Conservation (phyloP, 1,284 basidiomycete genomes). For the Cryptococcus sp. region DNA sequence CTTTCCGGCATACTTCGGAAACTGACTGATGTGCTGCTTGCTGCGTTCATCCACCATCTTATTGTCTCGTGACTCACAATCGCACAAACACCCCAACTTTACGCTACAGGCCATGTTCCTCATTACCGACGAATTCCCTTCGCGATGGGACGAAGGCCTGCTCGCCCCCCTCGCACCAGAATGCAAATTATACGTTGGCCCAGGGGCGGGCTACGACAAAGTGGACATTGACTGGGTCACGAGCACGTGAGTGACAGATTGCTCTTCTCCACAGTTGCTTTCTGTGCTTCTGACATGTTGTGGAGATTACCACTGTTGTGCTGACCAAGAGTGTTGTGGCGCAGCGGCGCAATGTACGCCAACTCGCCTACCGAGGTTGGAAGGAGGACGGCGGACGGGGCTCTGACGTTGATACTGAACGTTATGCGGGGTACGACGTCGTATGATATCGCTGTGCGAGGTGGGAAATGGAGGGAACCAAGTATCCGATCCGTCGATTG, state of each 20-base stretch:
- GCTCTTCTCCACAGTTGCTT: not conserved
- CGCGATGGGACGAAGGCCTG: slow-evolving; percentile 24
- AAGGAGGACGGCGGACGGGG: slow-evolving; percentile 38
- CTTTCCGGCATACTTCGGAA: not conserved
- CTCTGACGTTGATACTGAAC: slow-evolving; percentile 31
- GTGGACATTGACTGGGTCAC: slow-evolving; percentile 32
- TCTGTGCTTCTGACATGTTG: not conserved
- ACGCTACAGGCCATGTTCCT: slow-evolving; percentile 21
- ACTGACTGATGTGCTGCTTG: not conserved
- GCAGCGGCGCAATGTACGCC: slow-evolving; percentile 36
- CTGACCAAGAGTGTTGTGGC: too few relatives aligned
- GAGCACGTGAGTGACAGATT: slow-evolving; percentile 17
- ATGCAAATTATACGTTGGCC: slow-evolving; percentile 27
- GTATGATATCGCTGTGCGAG: slow-evolving; percentile 23
- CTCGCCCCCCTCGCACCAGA: slow-evolving; percentile 24
- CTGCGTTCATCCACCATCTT: not conserved
- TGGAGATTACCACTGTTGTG: too few relatives aligned
- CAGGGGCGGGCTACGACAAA: slow-evolving; percentile 36
- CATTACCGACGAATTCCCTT: slow-evolving; percentile 23
- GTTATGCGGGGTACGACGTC: slow-evolving; percentile 28
- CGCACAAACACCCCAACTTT: not conserved
- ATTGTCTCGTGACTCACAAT: not conserved
- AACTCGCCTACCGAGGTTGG: slow-evolving; percentile 40
- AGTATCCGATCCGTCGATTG: slow-evolving; percentile 22
- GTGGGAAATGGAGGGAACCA: slow-evolving; percentile 23